Conservation (phyloP, 129 eudicot species). For the Artemisia annua region DNA sequence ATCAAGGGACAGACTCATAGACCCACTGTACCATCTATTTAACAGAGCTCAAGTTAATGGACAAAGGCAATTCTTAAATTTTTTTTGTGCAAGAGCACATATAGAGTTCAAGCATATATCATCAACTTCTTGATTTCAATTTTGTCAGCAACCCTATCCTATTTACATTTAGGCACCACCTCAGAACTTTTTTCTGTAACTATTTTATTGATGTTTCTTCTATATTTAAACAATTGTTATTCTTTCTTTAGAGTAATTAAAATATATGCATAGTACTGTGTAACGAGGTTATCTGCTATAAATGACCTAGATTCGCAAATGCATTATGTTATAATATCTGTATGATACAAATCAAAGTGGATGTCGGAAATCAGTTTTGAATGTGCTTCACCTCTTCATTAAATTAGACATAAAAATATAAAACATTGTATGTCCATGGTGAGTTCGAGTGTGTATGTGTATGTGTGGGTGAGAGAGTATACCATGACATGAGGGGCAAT, state of each 20-base stretch:
- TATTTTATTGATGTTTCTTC: background rate
- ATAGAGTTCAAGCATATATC: too few relatives aligned
- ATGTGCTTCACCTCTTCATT: background rate
- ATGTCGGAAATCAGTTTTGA: background rate
- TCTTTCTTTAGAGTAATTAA: background rate
- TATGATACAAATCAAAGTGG: too few relatives aligned
- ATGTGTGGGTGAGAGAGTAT: conserved; percentile 27
- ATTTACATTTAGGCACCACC: too few relatives aligned
- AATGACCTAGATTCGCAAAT: background rate
- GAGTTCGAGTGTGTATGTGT: background rate
- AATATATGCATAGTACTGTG: background rate
- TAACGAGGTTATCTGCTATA: background rate
- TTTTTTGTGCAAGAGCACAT: too few relatives aligned
- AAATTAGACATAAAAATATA: background rate
- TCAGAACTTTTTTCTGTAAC: background rate
- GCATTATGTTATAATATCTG: too few relatives aligned
- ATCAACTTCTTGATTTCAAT: background rate
- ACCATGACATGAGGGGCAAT: conserved; percentile 99
- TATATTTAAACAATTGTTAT: background rate
- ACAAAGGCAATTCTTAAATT: too few relatives aligned
- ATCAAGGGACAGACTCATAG: too few relatives aligned
- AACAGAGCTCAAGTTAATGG: too few relatives aligned
- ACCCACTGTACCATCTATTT: too few relatives aligned
- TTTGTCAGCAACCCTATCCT: too few relatives aligned
- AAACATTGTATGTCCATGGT: background rate